Conservation (phyloP, 495 filamentous ascomycete genomes). For the Lasiosphaeria miniovina region DNA sequence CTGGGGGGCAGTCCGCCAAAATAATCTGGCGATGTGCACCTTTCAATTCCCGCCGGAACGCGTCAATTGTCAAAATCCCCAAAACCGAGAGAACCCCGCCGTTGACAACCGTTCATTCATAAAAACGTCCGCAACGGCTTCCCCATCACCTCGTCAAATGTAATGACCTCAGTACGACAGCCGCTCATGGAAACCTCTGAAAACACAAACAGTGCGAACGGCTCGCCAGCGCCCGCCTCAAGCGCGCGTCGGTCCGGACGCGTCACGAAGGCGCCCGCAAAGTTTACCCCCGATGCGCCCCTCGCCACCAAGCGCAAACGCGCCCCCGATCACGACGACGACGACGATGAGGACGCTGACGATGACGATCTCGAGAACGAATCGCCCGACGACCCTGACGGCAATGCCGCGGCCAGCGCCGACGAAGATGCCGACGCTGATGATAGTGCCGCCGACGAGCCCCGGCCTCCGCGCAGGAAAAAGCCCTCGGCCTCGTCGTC, state of each 20-base stretch:
- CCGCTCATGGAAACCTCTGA: constrained; percentile 54
- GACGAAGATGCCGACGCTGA: constrained; percentile 44
- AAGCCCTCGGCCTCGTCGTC: constrained; percentile 28
- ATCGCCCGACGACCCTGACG: constrained; percentile 50
- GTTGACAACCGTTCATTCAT: constrained; percentile 1
- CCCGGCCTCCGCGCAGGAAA: constrained; percentile 26
- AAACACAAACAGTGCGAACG: constrained; percentile 55
- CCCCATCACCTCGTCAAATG: constrained; percentile 27
- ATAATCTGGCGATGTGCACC: constrained; percentile 29
- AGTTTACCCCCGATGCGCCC: constrained; percentile 53
- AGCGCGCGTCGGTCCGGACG: constrained; percentile 75
- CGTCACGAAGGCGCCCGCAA: constrained; percentile 68
- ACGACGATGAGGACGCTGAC: constrained; percentile 50
- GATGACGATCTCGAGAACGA: constrained; percentile 54
- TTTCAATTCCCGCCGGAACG: constrained; percentile 20
- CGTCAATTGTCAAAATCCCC: constrained; percentile 30
- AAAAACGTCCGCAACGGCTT: constrained; percentile 12
- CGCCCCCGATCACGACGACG: constrained; percentile 45
- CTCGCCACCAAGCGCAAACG: constrained; percentile 54
- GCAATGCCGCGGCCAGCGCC: constrained; percentile 31
- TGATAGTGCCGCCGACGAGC: constrained; percentile 43
- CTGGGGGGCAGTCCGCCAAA: constrained; percentile 26
- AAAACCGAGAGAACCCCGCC: constrained; percentile 11
- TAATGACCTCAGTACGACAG: constrained; percentile 31
- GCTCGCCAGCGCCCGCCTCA: constrained; percentile 45